phyloP scores from a whole-genome alignment of 352 stramenopile species.

The Globisporangium spinosum region DNA sequence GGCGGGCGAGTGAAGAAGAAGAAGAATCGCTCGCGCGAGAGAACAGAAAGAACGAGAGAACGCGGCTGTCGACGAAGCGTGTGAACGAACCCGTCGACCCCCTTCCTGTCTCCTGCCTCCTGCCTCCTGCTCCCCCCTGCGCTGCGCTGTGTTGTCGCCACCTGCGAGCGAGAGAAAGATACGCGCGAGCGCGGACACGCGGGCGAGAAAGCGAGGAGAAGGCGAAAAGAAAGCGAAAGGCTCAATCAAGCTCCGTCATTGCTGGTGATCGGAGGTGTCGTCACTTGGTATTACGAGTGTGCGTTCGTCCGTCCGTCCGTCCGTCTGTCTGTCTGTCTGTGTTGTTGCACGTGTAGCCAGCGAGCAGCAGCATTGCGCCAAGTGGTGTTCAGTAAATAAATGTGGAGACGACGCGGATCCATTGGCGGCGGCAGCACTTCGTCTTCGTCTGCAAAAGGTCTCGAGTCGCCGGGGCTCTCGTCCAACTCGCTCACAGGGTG shows the following conservation, averaged over 20 bases:
- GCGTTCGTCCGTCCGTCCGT: not conserved
- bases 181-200: constrained; percentile 3
- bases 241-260: too few relatives aligned
- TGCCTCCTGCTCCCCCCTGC: not conserved
- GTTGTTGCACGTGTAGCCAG: not conserved
- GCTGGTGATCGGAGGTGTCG: too few relatives aligned
- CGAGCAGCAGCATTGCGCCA: not conserved
- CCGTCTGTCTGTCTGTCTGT: not conserved
- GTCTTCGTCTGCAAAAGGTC: constrained; percentile 16
- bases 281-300: too few relatives aligned
- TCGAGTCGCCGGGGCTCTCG: constrained; percentile 15
- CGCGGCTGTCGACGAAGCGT: not conserved
- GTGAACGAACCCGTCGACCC: not conserved
- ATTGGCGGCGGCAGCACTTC: constrained; percentile 30
- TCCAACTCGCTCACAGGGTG: constrained; percentile 38
- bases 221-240: not conserved
- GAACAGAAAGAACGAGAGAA: constrained; percentile 8
- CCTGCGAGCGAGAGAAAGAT: not conserved
- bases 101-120: not conserved
- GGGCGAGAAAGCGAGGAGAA: not conserved
- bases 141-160: not conserved
- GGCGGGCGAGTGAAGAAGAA: constrained; percentile 2
- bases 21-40: constrained; percentile 1
- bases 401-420: constrained; percentile 59
- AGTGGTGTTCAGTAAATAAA: constrained; percentile 18